phyloP scores from a whole-genome alignment of 495 filamentous ascomycete species.

The Penicillium longicatenatum region DNA sequence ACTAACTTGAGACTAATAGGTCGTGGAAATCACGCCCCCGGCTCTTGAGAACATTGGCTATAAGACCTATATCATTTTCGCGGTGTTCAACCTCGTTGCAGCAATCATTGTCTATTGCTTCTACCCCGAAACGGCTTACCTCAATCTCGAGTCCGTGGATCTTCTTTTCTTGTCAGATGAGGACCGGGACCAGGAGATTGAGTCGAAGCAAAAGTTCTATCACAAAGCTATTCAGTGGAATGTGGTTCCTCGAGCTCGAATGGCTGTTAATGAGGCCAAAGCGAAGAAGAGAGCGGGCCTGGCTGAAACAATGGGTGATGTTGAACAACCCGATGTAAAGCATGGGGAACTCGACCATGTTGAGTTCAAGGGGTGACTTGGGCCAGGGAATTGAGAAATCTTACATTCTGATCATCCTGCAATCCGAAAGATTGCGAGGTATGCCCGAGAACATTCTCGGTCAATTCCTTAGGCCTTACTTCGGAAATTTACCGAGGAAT shows the following conservation, averaged over 20 bases:
- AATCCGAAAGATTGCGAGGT: neutral
- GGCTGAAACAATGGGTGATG: conserved; percentile 9
- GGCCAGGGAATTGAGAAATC: neutral
- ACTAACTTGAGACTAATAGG: conserved; percentile 1
- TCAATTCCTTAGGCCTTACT: no score
- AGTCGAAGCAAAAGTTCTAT: conserved; percentile 15
- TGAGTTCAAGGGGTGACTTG: conserved; percentile 6
- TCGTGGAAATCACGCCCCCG: conserved; percentile 26
- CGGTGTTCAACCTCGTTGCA: conserved; percentile 32
- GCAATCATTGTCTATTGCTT: conserved; percentile 43
- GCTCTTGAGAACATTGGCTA: conserved; percentile 28
- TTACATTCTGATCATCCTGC: neutral
- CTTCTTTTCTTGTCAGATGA: conserved; percentile 15
- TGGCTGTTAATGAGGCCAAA: conserved; percentile 22
- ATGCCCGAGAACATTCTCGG: neutral
- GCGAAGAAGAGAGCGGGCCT: conserved; percentile 14
- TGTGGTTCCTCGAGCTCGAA: conserved; percentile 19
- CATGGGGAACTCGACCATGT: neutral
- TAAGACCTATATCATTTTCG: conserved; percentile 41
- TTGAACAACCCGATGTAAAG: conserved; percentile 9
- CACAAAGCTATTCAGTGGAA: conserved; percentile 20
- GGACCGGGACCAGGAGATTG: conserved; percentile 12
- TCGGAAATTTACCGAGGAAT: no score
- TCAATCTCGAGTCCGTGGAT: conserved; percentile 22
- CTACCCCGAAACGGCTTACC: conserved; percentile 38